Percentiles rank a stretch among this genome's conserved stretches.
phyloP scores from a whole-genome alignment of 2,329 filamentous ascomycete genomes.

The Mariannaea sp. region DNA sequence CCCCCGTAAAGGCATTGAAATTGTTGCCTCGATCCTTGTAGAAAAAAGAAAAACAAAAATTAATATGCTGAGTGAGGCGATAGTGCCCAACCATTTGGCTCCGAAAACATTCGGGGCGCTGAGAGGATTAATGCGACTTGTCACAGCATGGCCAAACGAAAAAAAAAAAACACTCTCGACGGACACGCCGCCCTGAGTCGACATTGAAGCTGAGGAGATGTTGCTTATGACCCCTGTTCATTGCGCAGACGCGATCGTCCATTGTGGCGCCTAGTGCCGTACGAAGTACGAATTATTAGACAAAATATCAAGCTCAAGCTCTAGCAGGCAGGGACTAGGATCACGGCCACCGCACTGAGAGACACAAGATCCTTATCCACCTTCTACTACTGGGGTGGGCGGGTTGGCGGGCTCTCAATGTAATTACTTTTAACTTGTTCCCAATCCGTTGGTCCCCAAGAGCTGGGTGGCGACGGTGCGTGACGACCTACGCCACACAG shows the following conservation, averaged over 20 bases:
- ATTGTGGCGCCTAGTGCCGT: constrained; percentile 24
- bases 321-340: not conserved
- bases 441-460: constrained; percentile 12
- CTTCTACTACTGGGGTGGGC: constrained; percentile 8
- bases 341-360: not conserved
- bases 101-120: constrained; percentile 17
- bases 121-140: not conserved
- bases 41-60: not conserved
- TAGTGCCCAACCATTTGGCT: not conserved
- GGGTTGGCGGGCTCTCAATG: too few species aligned
- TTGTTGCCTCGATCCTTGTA: not conserved
- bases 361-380: not conserved
- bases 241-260: constrained; percentile 25
- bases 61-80: constrained; percentile 5
- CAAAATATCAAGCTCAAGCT: constrained; percentile 10
- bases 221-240: constrained; percentile 15
- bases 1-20: constrained; percentile 2
- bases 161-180: constrained; percentile 7
- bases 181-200: constrained; percentile 5
- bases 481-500: constrained; percentile 35
- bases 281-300: too few species aligned
- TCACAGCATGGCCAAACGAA: constrained; percentile 1
- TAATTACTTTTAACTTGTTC: constrained; percentile 15
- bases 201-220: constrained; percentile 11
- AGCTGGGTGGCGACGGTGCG: constrained; percentile 32